Evolutionary conservation across 129 eudicot species (phyloP).

Genomic region (Tagetes patula): DNA sequence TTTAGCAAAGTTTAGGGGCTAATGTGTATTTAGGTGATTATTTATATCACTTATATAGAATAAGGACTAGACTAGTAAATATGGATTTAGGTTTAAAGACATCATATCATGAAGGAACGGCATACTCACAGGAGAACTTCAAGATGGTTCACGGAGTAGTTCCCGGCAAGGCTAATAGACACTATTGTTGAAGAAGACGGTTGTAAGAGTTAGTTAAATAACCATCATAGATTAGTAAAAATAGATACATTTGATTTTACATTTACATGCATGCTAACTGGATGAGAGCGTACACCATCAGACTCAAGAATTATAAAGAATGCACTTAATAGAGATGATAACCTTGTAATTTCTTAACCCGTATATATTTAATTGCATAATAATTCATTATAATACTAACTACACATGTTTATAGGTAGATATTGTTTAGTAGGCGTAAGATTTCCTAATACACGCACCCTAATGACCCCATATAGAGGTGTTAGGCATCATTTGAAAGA

Average conservation of each 20-base stretch:
- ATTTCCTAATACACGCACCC: background rate
- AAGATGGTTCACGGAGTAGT: too few species aligned
- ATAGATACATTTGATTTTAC: background rate
- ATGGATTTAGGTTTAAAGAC: too few species aligned
- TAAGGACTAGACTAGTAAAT: too few species aligned
- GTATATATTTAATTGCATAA: background rate
- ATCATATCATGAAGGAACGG: too few species aligned
- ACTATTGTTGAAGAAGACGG: too few species aligned
- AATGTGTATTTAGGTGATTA: too few species aligned
- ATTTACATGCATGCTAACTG: background rate
- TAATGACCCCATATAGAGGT: background rate
- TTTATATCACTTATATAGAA: too few species aligned
- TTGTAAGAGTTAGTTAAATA: too few species aligned
- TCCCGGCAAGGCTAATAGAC: too few species aligned
- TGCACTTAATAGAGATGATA: background rate
- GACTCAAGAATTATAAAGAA: background rate
- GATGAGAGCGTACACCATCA: background rate
- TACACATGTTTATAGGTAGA: background rate
- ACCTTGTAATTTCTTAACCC: background rate
- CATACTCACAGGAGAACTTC: too few species aligned
- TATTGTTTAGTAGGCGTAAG: too few species aligned
- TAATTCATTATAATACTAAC: background rate
- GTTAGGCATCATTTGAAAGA: background rate
- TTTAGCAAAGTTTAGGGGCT: slow-evolving; percentile 28
- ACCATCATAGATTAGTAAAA: too few species aligned